A percentile compares a stretch with the other conserved stretches of the same genome.
phyloP scores from a whole-genome alignment of 1,139 yeast species.

The Geotrichum citri-aurantii region DNA sequence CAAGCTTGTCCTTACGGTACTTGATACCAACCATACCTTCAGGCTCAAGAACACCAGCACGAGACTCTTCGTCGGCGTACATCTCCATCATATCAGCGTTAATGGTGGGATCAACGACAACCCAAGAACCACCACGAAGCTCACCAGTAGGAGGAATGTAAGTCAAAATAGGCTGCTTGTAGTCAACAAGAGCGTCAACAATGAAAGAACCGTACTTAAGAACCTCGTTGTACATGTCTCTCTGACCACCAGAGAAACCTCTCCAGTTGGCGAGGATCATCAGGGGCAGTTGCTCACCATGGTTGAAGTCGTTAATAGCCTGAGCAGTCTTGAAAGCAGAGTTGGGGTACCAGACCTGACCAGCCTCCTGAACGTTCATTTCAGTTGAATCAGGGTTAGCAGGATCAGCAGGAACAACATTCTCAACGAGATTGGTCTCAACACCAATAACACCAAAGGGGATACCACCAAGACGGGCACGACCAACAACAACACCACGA shows the following conservation, averaged over 20 bases:
- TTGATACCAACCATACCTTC: constrained; percentile 99
- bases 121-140: constrained; percentile 99
- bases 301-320: constrained; percentile 93
- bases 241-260: constrained; percentile 99
- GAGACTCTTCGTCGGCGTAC: constrained; percentile 95
- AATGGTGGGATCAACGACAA: constrained; percentile 97
- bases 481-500: constrained; percentile 94
- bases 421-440: constrained; percentile 85
- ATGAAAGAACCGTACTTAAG: constrained; percentile 93
- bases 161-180: constrained; percentile 92
- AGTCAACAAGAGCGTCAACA: constrained; percentile 93
- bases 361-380: constrained; percentile 85
- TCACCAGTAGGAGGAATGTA: constrained; percentile 98
- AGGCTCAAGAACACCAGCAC: constrained; percentile 98
- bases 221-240: constrained; percentile 98
- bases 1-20: constrained; percentile 86
- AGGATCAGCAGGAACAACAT: constrained; percentile 92
- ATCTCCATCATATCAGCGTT: constrained; percentile 97
- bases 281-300: constrained; percentile 95
- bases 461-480: constrained; percentile 98
- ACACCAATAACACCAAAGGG: constrained; percentile 98
- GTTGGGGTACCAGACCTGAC: constrained; percentile 99
- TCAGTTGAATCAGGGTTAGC: constrained; percentile 96
- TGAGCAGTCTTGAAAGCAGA: constrained; percentile 98
- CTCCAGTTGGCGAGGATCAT: constrained; percentile 99